phyloP scores from a whole-genome alignment of 257 asterid genomes.

The Mitragyna speciosa region DNA sequence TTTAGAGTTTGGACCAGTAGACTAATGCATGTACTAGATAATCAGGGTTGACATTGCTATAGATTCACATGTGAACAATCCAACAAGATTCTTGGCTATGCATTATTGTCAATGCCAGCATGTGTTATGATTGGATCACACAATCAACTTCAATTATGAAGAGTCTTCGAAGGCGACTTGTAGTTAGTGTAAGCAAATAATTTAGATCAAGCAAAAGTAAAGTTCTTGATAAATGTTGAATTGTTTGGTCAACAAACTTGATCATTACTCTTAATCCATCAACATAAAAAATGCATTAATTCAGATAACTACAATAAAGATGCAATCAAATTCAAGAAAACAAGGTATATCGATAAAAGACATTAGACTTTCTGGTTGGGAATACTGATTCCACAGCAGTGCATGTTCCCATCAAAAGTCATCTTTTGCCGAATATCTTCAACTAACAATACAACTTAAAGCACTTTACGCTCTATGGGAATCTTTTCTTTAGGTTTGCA shows the following conservation, averaged over 20 bases:
- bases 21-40: background rate
- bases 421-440: slow-evolving; percentile 29
- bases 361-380: slow-evolving; percentile 18
- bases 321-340: slow-evolving; percentile 1
- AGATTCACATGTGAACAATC: slow-evolving; percentile 4
- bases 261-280: background rate
- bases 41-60: background rate
- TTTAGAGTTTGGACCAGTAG: background rate
- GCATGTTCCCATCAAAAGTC: slow-evolving; percentile 22
- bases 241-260: background rate
- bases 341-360: slow-evolving; percentile 9
- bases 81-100: background rate
- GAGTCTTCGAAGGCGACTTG: background rate
- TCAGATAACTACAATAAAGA: background rate
- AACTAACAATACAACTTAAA: slow-evolving; percentile 20
- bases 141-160: background rate
- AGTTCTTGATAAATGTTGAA: no score
- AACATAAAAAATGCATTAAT: background rate
- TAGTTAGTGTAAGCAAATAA: background rate
- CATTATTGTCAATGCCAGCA: slow-evolving; percentile 1
- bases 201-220: slow-evolving; percentile 1
- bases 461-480: slow-evolving; percentile 26
- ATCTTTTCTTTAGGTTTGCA: slow-evolving; percentile 30
- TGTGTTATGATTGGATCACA: background rate
- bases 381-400: slow-evolving; percentile 22